A percentile compares a stretch with the other conserved stretches of the same genome.
phyloP scores from a whole-genome alignment of 129 eudicot genomes.

The Rutidosis leptorrhynchoides region DNA sequence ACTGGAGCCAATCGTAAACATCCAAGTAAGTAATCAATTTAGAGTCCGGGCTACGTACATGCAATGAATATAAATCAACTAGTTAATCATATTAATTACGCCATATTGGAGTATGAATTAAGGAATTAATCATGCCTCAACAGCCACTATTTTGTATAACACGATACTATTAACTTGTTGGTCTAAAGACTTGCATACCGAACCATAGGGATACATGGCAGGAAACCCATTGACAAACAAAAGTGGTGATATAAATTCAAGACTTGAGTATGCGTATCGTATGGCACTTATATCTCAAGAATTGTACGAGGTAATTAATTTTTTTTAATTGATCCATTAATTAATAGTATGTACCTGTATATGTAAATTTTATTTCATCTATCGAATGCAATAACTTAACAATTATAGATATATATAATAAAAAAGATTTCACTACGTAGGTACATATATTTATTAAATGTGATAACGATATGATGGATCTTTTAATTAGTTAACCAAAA shows the following conservation, averaged over 20 bases:
- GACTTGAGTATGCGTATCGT: conserved; percentile 31
- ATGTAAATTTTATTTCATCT: too few species aligned
- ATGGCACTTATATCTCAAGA: conserved; percentile 38
- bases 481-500: conserved; percentile 15
- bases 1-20: conserved; percentile 19
- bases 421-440: too few species aligned
- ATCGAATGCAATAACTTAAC: too few species aligned
- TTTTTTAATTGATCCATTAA: not conserved
- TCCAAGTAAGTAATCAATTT: conserved; percentile 7
- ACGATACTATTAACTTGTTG: not conserved
- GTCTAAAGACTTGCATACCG: too few species aligned
- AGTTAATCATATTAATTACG: too few species aligned
- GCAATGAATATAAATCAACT: too few species aligned
- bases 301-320: conserved; percentile 30
- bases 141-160: too few species aligned
- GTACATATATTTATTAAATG: too few species aligned
- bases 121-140: too few species aligned
- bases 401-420: too few species aligned
- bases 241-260: conserved; percentile 27
- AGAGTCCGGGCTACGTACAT: too few species aligned
- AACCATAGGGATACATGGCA: conserved; percentile 32
- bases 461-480: not conserved
- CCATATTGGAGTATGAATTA: not conserved
- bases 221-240: conserved; percentile 41
- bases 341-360: too few species aligned